These are phyloP conservation scores for Picea sitchensis DNA, from an alignment of 75 land plant genomes.

Conservation along the genomic window DNA sequence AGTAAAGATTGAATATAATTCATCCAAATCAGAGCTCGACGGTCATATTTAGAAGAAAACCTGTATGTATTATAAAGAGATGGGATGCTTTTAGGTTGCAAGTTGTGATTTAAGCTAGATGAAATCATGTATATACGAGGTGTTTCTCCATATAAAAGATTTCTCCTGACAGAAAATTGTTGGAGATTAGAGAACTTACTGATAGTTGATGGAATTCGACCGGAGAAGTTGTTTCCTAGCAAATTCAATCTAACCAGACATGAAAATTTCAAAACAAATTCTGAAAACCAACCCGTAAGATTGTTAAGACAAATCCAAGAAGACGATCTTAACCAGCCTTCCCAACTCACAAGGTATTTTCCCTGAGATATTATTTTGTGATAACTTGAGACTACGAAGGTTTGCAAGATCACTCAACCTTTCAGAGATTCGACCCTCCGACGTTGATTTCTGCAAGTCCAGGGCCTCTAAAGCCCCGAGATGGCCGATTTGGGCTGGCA, in stretches of 20 bases:
- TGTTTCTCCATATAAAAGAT: not conserved
- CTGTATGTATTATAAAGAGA: too few relatives aligned
- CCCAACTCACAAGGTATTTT: constrained; percentile 21
- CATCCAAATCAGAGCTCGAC: too few relatives aligned
- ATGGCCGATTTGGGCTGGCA: not conserved
- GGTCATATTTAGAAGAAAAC: too few relatives aligned
- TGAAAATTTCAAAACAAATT: not conserved
- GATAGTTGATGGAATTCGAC: not conserved
- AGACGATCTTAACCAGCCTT: not conserved
- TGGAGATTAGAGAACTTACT: constrained; percentile 1
- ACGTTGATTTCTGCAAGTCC: constrained; percentile 1
- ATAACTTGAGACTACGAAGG: constrained; percentile 30
- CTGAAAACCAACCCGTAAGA: not conserved
- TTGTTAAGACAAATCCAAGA: constrained; percentile 13
- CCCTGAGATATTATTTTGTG: constrained; percentile 30
- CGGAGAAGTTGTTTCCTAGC: not conserved
- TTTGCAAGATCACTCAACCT: constrained; percentile 7
- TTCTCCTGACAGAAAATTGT: constrained; percentile 4
- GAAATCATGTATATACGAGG: not conserved
- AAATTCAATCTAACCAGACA: constrained; percentile 10
- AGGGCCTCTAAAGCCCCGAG: not conserved
- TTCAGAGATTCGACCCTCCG: constrained; percentile 28
- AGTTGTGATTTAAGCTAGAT: too few relatives aligned
- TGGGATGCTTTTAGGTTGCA: too few relatives aligned
- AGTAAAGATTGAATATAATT: too few relatives aligned